Evolutionary conservation across 805 yeast species (phyloP).

Genomic region (Candida bentonensis): DNA sequence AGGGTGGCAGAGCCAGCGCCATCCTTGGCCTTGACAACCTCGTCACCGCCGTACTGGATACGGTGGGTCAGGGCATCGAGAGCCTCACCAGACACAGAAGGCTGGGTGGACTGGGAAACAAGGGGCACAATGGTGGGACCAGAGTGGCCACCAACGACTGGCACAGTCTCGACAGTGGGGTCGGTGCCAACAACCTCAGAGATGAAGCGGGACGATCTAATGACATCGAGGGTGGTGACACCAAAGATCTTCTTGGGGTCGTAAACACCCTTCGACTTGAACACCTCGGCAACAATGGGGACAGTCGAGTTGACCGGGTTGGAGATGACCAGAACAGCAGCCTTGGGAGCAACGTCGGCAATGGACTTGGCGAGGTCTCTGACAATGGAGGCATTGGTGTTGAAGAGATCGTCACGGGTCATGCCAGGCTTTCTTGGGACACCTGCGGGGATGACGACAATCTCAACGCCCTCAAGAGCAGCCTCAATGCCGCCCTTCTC

Average conservation of each 20-base stretch:
- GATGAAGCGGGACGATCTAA: constrained; percentile 80
- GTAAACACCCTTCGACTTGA: constrained; percentile 74
- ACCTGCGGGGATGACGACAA: constrained; percentile 92
- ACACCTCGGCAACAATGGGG: constrained; percentile 88
- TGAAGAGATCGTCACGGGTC: constrained; percentile 95
- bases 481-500: constrained; percentile 54
- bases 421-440: constrained; percentile 98
- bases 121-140: constrained; percentile 93
- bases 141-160: constrained; percentile 95
- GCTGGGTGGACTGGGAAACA: constrained; percentile 61
- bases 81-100: constrained; percentile 46
- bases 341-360: constrained; percentile 74
- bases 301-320: constrained; percentile 97
- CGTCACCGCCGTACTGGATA: constrained; percentile 94
- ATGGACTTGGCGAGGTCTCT: constrained; percentile 80
- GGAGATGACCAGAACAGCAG: constrained; percentile 68
- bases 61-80: constrained; percentile 61
- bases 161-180: constrained; percentile 64
- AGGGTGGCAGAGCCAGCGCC: constrained; percentile 91
- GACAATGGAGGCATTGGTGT: constrained; percentile 91
- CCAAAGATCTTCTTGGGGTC: constrained; percentile 88
- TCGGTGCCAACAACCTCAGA: constrained; percentile 56
- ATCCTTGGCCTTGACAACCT: constrained; percentile 84
- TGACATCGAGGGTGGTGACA: constrained; percentile 87
- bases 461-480: constrained; percentile 58